These are phyloP conservation scores for Kodamaea restingae DNA, from an alignment of 805 yeast genomes.

Conservation along the genomic window DNA sequence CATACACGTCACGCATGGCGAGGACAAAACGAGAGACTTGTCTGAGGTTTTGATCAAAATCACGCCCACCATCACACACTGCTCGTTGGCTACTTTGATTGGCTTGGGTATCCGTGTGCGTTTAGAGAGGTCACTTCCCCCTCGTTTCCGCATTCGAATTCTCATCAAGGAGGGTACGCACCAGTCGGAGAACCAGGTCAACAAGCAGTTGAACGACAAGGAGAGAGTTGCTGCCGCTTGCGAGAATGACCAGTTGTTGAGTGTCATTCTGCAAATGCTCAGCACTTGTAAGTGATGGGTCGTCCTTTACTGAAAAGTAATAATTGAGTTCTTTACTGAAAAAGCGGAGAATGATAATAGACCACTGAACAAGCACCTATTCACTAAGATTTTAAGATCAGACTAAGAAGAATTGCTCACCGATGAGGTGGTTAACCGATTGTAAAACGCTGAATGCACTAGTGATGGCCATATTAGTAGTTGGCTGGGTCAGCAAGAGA, in stretches of 20 bases:
- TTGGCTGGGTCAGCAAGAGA: too few relatives aligned
- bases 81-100: slow-evolving; percentile 91
- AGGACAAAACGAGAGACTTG: slow-evolving; percentile 42
- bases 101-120: slow-evolving; percentile 94
- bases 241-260: slow-evolving; percentile 86
- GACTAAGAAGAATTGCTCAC: too few relatives aligned
- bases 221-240: slow-evolving; percentile 98
- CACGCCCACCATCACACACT: slow-evolving; percentile 97
- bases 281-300: slow-evolving; percentile 61
- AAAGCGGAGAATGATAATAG: too few relatives aligned
- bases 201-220: slow-evolving; percentile 93
- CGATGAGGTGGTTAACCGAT: too few relatives aligned
- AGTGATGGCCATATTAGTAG: too few relatives aligned
- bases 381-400: too few relatives aligned
- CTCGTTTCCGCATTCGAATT: slow-evolving; percentile 75
- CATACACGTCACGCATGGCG: slow-evolving; percentile 61
- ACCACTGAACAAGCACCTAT: too few relatives aligned
- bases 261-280: slow-evolving; percentile 91
- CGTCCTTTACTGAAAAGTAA: too few relatives aligned
- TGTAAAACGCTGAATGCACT: too few relatives aligned
- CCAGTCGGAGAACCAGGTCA: slow-evolving; percentile 93
- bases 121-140: slow-evolving; percentile 81
- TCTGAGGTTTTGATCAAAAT: slow-evolving; percentile 77
- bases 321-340: too few relatives aligned
- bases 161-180: slow-evolving; percentile 88